Evolutionary conservation across 2,329 filamentous ascomycete genomes (phyloP), one percentile per base, ranked within the genome.

Genomic region (Phialophora macrospora): DNA sequence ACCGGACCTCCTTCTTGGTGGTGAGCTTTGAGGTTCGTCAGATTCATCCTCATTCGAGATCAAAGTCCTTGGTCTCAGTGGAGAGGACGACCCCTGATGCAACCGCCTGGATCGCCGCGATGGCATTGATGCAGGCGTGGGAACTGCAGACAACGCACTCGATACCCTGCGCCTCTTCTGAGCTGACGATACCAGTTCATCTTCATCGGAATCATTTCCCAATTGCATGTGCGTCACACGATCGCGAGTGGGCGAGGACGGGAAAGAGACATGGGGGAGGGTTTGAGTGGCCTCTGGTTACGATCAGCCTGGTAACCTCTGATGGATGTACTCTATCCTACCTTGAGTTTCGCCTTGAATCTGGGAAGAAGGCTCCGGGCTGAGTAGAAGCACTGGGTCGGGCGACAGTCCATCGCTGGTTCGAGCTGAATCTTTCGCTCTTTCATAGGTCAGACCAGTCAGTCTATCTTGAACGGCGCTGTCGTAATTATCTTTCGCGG

Each of bases 371-470:
- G 62, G 63, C 41, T 71, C 67, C 11, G 71, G 69, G 4, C 69
- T 73, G 4, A 63, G 69, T 30, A 70, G 60, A 17, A 20, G 9
- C 8, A 12, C 7, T 24, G 41, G 48, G 34, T 62, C 49, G 3
- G 44, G 59, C 7, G 51, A 65, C 24, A 26, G 57, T 52, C 32
- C 32, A 65, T n/a, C 55, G 64, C 54, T n/a, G 70, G 44, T 9
- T 67, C 58, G 22, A 60, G 49, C 41, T 48, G 55, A 26, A 12
- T 24, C 26, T 38, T 51, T 69, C 20, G 62, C 44, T 7, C 61
- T 73, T 5, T 65, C 65, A 63, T 77, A 80, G 34, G 73, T 73
- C 9, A 80, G 70, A 17, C 68, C 76, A 17, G 77, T 75, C 28
- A 74, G 70, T 55, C 74, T 73, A 49, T 75, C 73, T 48, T 66